Evolutionary conservation across 2,329 filamentous ascomycete species (phyloP).

Genomic region (Raffaelea deltoideospora): DNA sequence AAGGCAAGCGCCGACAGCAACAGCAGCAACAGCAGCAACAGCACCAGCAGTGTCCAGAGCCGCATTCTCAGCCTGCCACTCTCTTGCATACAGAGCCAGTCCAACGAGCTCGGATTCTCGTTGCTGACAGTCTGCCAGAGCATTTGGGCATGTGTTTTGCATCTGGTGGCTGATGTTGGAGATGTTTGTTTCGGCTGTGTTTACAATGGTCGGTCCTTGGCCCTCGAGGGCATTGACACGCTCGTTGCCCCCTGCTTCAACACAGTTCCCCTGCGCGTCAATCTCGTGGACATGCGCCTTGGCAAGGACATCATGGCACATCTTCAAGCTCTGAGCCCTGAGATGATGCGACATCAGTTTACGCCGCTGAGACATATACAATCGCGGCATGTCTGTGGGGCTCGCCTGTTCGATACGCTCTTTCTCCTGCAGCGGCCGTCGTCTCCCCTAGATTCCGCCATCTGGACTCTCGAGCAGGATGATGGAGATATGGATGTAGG

Average conservation of each 20-base stretch:
- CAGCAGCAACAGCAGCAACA: no score
- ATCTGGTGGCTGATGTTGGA: slow-evolving; percentile 32
- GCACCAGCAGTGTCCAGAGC: no score
- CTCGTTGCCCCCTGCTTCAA: slow-evolving; percentile 90
- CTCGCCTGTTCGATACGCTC: slow-evolving; percentile 61
- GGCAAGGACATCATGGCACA: slow-evolving; percentile 33
- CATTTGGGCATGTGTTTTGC: slow-evolving; percentile 53
- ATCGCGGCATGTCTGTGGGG: slow-evolving; percentile 24
- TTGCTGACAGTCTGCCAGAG: slow-evolving; percentile 56
- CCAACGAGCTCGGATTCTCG: slow-evolving; percentile 40
- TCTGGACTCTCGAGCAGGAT: slow-evolving; percentile 45
- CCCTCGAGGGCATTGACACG: slow-evolving; percentile 49
- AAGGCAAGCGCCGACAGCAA: no score
- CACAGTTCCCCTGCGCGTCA: slow-evolving; percentile 57
- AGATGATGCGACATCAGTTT: slow-evolving; percentile 54
- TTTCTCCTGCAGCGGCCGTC: slow-evolving; percentile 59
- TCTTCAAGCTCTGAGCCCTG: slow-evolving; percentile 25
- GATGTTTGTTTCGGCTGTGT: slow-evolving; percentile 85
- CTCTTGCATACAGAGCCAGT: slow-evolving; percentile 28
- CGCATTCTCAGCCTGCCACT: slow-evolving; percentile 22
- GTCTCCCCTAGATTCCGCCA: slow-evolving; percentile 34
- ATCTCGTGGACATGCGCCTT: slow-evolving; percentile 29
- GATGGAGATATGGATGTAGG: slow-evolving; percentile 52
- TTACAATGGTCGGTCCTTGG: slow-evolving; percentile 57
- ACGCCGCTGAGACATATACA: slow-evolving; percentile 62